Evolutionary conservation across 352 stramenopile genomes (phyloP).

Genomic region (Blastocystis sp.): DNA sequence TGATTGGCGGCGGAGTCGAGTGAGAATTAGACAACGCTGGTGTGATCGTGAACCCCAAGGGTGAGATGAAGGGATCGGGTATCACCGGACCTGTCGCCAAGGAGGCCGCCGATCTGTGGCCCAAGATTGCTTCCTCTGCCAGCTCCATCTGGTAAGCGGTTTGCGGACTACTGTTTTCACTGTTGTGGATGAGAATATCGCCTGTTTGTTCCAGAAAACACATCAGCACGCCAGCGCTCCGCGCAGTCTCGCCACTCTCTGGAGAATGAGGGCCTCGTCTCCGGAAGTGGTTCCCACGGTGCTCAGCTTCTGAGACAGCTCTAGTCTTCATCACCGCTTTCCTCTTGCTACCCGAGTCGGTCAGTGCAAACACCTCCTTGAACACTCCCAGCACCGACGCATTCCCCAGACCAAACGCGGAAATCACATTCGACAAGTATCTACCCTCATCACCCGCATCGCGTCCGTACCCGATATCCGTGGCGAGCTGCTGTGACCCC

Average conservation of each 20-base stretch:
- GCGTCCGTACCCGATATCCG: constrained; percentile 4
- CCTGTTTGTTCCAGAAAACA: constrained; percentile 8
- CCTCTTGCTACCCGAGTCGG: not conserved
- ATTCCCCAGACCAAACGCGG: constrained; percentile 25
- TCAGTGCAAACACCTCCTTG: not conserved
- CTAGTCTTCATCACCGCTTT: not conserved
- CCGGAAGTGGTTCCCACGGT: not conserved
- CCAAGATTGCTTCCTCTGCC: too few relatives aligned
- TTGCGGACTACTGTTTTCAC: too few relatives aligned
- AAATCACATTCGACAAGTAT: constrained; percentile 30
- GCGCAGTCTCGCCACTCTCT: constrained; percentile 1
- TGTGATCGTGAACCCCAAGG: too few relatives aligned
- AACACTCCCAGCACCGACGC: not conserved
- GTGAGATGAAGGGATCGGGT: too few relatives aligned
- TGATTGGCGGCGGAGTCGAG: too few relatives aligned
- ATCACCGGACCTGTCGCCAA: too few relatives aligned
- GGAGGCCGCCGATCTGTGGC: too few relatives aligned
- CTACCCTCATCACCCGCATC: not conserved
- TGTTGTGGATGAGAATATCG: constrained; percentile 22
- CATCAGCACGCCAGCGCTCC: not conserved
- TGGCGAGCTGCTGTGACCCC: constrained; percentile 2
- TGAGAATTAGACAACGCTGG: too few relatives aligned
- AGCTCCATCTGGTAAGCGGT: too few relatives aligned
- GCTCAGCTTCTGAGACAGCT: constrained; percentile 17
- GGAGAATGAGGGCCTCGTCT: not conserved